phyloP scores from a whole-genome alignment of 2,329 filamentous ascomycete species.

The Colletotrichum viniferum region DNA sequence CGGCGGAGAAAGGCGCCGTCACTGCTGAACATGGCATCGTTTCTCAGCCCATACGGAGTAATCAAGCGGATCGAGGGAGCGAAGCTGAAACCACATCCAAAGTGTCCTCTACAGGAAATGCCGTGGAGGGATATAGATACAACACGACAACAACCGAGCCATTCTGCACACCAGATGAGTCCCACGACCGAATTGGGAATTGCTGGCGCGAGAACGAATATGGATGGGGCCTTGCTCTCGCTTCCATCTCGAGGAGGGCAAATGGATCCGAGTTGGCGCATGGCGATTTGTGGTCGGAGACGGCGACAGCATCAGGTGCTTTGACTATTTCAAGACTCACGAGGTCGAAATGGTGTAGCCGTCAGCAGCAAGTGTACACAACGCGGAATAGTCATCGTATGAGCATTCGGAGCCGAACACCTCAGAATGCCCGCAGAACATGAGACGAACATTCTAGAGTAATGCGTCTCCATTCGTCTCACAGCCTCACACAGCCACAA shows the following conservation, averaged over 20 bases:
- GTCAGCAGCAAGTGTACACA: background rate
- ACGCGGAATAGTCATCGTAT: background rate
- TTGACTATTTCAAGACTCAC: background rate
- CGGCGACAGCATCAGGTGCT: background rate
- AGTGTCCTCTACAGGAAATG: background rate
- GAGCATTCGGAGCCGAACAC: fast-evolving
- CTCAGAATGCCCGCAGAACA: background rate
- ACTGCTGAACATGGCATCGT: background rate
- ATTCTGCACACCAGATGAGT: background rate
- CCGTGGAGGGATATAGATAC: background rate
- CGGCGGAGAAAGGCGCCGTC: background rate
- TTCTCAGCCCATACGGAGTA: background rate
- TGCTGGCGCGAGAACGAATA: background rate
- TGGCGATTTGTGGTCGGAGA: background rate
- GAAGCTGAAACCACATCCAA: background rate
- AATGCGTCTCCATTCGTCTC: background rate
- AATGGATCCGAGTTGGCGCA: background rate
- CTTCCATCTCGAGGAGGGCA: background rate
- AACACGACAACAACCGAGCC: background rate
- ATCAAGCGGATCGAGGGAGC: background rate
- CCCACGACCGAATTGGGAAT: background rate
- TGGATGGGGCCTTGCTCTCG: background rate
- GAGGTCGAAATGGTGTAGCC: background rate
- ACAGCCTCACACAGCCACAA: background rate
- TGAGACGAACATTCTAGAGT: background rate